phyloP scores from a whole-genome alignment of 2,329 filamentous ascomycete species.

The Phyllosticta citrichinensis region DNA sequence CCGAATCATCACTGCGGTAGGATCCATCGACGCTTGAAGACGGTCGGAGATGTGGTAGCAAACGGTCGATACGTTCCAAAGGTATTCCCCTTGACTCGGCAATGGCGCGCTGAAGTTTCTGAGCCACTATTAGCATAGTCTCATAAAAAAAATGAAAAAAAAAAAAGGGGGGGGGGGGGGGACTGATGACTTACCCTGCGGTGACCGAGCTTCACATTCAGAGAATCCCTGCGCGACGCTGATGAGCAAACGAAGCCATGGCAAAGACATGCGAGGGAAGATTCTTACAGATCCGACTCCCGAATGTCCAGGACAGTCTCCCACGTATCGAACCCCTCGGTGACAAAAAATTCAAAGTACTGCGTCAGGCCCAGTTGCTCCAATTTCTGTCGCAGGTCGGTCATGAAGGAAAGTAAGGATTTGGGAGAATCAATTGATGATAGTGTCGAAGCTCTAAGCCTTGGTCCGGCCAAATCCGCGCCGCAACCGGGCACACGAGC shows the following conservation, averaged over 20 bases:
- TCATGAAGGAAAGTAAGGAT: constrained; percentile 39
- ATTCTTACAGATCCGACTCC: constrained; percentile 64
- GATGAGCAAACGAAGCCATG: constrained; percentile 9
- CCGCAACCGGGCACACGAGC: background rate
- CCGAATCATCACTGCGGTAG: constrained; percentile 45
- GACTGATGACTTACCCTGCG: constrained; percentile 50
- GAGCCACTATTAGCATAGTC: constrained; percentile 3
- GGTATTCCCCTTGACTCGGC: constrained; percentile 56
- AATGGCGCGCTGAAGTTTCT: constrained; percentile 79
- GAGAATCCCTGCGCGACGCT: constrained; percentile 45
- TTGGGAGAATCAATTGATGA: background rate
- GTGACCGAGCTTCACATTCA: constrained; percentile 72
- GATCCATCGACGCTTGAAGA: constrained; percentile 40
- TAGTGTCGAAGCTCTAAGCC: background rate
- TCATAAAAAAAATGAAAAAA: too few relatives aligned
- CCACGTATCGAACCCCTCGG: constrained; percentile 79
- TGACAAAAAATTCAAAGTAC: constrained; percentile 62
- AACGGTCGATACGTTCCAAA: constrained; percentile 13
- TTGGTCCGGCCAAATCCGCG: background rate
- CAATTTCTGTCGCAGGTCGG: constrained; percentile 56
- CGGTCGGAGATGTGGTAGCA: constrained; percentile 1
- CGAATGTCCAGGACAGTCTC: constrained; percentile 75
- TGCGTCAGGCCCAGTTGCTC: constrained; percentile 68
- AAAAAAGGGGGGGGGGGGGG: background rate
- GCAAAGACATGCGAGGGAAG: background rate